Evolutionary conservation across 352 stramenopile genomes (phyloP).

Genomic region (Poterioochromonas sp.): DNA sequence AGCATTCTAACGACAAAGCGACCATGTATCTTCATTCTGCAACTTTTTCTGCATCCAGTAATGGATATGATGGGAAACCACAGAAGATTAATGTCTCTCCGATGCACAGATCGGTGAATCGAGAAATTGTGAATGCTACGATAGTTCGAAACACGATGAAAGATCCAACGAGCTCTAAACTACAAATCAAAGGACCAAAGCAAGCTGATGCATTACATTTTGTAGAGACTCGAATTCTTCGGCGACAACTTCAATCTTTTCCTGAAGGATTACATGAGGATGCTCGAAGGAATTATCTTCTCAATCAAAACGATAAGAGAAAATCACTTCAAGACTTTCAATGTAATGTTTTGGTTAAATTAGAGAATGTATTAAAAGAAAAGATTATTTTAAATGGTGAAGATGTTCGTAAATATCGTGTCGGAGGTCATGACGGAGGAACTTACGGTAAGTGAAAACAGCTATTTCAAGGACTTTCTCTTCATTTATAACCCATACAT

Average conservation of each 20-base stretch:
- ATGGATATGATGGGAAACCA: too few relatives aligned
- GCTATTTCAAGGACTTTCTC: too few relatives aligned
- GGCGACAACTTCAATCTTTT: background rate
- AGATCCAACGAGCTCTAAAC: constrained; percentile 20
- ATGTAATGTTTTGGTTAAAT: constrained; percentile 1
- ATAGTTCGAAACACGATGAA: background rate
- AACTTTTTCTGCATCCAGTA: too few relatives aligned
- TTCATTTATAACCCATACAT: too few relatives aligned
- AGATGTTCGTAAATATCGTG: constrained; percentile 13
- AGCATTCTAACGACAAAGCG: too few relatives aligned
- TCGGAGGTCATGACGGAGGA: constrained; percentile 13
- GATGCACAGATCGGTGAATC: too few relatives aligned
- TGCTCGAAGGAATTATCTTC: background rate
- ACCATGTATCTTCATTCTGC: too few relatives aligned
- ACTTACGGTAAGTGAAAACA: constrained; percentile 21
- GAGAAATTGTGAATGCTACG: background rate
- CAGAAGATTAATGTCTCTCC: too few relatives aligned
- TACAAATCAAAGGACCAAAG: constrained; percentile 15
- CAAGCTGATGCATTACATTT: constrained; percentile 5
- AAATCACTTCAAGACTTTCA: constrained; percentile 20
- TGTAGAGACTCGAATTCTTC: background rate
- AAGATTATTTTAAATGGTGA: background rate
- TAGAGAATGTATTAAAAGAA: background rate
- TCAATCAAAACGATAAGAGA: background rate
- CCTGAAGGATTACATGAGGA: constrained; percentile 6